Base-by-base conservation (phyloP, 2,329 filamentous ascomycete species). In the Diaporthe ilicicola region DNA sequence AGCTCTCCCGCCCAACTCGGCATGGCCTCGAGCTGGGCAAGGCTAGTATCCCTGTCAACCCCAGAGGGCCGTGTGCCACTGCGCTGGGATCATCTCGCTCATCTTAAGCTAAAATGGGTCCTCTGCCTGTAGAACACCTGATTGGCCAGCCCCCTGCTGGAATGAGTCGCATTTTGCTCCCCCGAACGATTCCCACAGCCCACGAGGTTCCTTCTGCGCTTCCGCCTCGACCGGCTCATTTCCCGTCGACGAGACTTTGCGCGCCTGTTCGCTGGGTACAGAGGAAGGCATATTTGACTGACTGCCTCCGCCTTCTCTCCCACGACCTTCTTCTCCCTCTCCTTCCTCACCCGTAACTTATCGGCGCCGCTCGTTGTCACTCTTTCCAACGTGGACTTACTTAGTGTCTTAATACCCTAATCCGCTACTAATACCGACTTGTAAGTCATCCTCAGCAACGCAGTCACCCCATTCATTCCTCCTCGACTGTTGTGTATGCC, bases 81-180 rank as follows among this genome's bases (percentile, higher is more conserved):
- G 29, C 46, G 50, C 53, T 54, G 64, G 67, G 56, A 55, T 71
- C 64, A 72, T 72, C 56, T 72, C 71, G 71, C 55, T 70, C 70
- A 72, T 71, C 34, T 55, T 65, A 68, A 67, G 68, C 69, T 71
- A 71, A 59, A 64, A 32, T 51, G 22, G 29, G 34, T 12, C 42
- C 6, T 7, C 7, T 42, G 37, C 51, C 42, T 51, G 22, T 19
- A n/a, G 27, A 5, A 2, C 12, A 1, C 32, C 19, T 54, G 53
- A 68, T 68, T 68, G 66, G 64, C 19, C 51, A 13, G 24, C 34
- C 64, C 34, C 50, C 27, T 42, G 51, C 53, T 32, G 66, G 66
- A 19, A 46, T 51, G 48, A 66, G 42, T 64, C 59, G 59, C 59
- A 62, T 62, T 62, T 39, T 46, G 37, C 44, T 67, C n/a, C 32